Conservation (phyloP, 345 rosid genomes). For the Arabidopsis suecica region DNA sequence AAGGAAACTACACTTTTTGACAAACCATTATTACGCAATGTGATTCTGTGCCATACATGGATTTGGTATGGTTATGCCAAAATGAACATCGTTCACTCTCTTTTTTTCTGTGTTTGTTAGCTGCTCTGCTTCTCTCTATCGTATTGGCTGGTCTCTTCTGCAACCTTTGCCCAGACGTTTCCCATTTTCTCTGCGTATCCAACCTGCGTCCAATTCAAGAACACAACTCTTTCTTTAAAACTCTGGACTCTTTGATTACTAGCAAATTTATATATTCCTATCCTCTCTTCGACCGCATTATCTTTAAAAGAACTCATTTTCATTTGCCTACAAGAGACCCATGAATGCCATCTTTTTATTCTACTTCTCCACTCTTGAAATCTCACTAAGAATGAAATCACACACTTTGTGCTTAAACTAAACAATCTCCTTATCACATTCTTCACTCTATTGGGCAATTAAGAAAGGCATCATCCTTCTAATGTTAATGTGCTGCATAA, state of each 20-base stretch:
- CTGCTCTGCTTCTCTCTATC: constrained; percentile 56
- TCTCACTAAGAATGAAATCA: constrained; percentile 10
- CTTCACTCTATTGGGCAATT: not conserved
- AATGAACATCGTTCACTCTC: constrained; percentile 17
- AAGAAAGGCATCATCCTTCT: constrained; percentile 5
- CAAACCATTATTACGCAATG: constrained; percentile 26
- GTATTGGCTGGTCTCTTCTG: constrained; percentile 84
- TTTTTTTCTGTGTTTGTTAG: constrained; percentile 11
- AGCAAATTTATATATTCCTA: not conserved
- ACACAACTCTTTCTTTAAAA: constrained; percentile 7
- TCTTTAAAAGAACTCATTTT: constrained; percentile 1
- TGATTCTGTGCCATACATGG: constrained; percentile 31
- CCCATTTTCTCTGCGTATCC: constrained; percentile 96
- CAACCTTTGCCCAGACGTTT: constrained; percentile 86
- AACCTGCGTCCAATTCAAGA: constrained; percentile 55
- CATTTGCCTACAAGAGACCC: constrained; percentile 1
- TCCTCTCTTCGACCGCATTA: not conserved
- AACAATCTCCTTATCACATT: not conserved
- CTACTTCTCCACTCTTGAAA: constrained; percentile 3
- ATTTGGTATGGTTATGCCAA: constrained; percentile 29
- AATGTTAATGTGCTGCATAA: not conserved
- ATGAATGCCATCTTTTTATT: not conserved
- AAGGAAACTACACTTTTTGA: constrained; percentile 29
- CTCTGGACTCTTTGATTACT: constrained; percentile 13
- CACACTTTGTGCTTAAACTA: constrained; percentile 15